Conservation (phyloP, 176 grass and related monocot genomes). For the Cymbopogon citratus region DNA sequence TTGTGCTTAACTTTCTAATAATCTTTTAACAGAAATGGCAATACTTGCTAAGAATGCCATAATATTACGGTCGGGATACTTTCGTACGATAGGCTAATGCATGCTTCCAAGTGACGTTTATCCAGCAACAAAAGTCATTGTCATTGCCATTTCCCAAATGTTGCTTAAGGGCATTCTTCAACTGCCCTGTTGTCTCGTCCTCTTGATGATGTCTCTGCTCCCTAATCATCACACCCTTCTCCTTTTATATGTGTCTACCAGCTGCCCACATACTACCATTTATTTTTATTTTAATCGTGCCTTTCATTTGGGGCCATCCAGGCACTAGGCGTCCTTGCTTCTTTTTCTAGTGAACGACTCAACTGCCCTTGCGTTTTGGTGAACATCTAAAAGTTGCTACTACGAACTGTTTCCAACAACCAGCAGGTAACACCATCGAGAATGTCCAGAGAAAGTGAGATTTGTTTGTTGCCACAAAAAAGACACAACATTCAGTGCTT, state of each 20-base stretch:
- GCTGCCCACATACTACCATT: neutral
- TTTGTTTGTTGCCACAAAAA: constrained; percentile 17
- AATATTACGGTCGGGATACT: neutral
- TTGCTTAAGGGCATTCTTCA: neutral
- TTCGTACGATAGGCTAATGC: neutral
- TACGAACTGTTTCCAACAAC: neutral
- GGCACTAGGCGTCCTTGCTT: constrained; percentile 12
- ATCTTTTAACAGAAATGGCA: neutral
- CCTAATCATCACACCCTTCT: neutral
- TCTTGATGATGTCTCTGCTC: neutral
- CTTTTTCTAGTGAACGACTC: neutral
- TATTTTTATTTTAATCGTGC: neutral
- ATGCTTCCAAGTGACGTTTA: constrained; percentile 10
- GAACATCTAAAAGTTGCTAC: neutral
- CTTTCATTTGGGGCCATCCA: constrained; percentile 8
- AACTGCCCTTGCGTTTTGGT: neutral
- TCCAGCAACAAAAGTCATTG: neutral
- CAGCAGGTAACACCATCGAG: neutral
- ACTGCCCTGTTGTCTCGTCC: neutral
- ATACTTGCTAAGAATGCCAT: neutral
- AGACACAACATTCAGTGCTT: constrained; percentile 6
- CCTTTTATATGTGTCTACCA: neutral
- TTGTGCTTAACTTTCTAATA: neutral
- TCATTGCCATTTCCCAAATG: neutral
- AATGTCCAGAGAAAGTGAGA: constrained; percentile 13